Evolutionary conservation across 495 filamentous ascomycete species (phyloP).

Genomic region (Lasiosphaeria hispida): DNA sequence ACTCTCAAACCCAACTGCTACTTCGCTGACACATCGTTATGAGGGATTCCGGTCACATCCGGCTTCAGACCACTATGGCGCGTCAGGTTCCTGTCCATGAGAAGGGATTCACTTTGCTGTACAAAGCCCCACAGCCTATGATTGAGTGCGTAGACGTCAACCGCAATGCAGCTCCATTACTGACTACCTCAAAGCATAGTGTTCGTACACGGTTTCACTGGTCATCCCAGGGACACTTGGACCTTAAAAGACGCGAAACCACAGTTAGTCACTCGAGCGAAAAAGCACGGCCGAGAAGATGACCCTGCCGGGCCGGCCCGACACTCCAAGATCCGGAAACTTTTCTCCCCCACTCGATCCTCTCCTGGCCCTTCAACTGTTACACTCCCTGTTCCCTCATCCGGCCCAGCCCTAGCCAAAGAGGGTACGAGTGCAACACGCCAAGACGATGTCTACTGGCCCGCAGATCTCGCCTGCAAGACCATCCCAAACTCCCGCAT

Average conservation of each 20-base stretch:
- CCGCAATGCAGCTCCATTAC: too few species aligned
- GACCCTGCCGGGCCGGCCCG: neutral
- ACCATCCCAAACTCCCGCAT: slow-evolving; percentile 16
- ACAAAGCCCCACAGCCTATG: neutral
- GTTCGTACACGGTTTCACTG: slow-evolving; percentile 15
- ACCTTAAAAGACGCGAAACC: neutral
- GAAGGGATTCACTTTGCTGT: slow-evolving; percentile 14
- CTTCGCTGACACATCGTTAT: too few species aligned
- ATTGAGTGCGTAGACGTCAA: slow-evolving; percentile 10
- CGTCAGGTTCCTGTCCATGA: neutral
- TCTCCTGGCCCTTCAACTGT: neutral
- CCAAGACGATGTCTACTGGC: slow-evolving; percentile 9
- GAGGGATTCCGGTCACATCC: too few species aligned
- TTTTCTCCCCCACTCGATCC: neutral
- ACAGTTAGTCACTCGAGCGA: neutral
- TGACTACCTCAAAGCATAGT: slow-evolving; percentile 3
- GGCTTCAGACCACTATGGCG: neutral
- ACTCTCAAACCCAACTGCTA: too few species aligned
- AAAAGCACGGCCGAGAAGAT: neutral
- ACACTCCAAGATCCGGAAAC: neutral
- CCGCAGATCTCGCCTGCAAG: slow-evolving; percentile 2
- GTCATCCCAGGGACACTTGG: slow-evolving; percentile 17
- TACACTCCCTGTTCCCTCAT: neutral
- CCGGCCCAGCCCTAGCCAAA: neutral
- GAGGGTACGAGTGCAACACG: neutral